Conservation (phyloP, 2,329 filamentous ascomycete species). For the Ciborinia camelliae region DNA sequence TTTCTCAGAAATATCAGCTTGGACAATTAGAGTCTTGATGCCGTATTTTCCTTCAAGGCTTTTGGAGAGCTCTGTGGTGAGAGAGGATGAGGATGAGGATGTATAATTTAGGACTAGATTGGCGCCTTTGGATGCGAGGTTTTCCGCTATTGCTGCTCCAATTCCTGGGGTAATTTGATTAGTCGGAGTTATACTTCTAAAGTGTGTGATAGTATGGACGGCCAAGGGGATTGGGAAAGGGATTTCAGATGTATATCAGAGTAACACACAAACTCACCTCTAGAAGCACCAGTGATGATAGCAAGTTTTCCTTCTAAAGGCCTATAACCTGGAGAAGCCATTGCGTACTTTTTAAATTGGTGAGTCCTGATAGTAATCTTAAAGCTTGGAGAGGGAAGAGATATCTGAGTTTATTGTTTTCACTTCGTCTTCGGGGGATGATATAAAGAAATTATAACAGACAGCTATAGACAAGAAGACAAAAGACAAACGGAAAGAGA, state of each 20-base stretch:
- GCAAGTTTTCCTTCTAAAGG: constrained; percentile 70
- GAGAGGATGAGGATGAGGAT: constrained; percentile 54
- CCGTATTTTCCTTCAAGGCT: constrained; percentile 55
- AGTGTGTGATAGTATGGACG: neutral
- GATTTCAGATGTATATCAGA: neutral
- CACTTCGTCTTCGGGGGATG: too few species aligned
- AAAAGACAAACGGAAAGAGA: neutral
- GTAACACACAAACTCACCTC: constrained; percentile 51
- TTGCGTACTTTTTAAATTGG: constrained; percentile 13
- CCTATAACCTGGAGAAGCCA: constrained; percentile 26
- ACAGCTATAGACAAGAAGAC: neutral
- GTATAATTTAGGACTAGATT: constrained; percentile 64
- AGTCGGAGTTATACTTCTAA: constrained; percentile 1
- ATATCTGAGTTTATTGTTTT: neutral
- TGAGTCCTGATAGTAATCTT: neutral
- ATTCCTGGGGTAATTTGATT: constrained; percentile 56
- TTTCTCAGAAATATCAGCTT: constrained; percentile 67
- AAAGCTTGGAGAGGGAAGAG: neutral
- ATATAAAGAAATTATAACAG: too few species aligned
- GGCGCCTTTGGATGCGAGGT: constrained; percentile 66
- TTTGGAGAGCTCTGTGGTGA: constrained; percentile 52
- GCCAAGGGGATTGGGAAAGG: neutral
- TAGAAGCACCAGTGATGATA: constrained; percentile 74
- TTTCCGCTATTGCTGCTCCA: constrained; percentile 60
- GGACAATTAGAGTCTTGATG: constrained; percentile 59